Evolutionary conservation across 768 basidiomycete species (phyloP).

Genomic region (Vararia minispora): DNA sequence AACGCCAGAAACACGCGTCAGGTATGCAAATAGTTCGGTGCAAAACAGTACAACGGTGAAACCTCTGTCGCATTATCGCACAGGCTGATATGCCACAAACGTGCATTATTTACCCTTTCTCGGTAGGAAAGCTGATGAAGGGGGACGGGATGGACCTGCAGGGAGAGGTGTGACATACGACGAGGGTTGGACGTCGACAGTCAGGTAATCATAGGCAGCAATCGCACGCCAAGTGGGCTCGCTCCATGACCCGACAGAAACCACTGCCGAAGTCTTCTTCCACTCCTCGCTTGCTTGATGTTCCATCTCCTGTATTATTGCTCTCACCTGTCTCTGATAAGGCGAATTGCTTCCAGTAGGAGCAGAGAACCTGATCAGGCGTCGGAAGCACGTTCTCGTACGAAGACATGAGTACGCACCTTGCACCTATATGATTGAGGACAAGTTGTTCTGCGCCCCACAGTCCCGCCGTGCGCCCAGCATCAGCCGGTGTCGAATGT

Average conservation of each 20-base stretch:
- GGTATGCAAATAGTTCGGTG: no score
- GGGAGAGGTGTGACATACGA: no score
- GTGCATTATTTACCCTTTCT: no score
- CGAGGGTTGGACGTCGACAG: no score
- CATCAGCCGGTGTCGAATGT: constrained; percentile 72
- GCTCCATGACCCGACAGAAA: background rate
- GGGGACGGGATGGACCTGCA: no score
- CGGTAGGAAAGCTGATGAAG: no score
- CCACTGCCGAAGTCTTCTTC: constrained; percentile 22
- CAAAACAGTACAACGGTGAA: no score
- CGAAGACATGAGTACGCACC: constrained; percentile 29
- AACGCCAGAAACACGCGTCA: no score
- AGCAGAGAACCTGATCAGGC: constrained; percentile 36
- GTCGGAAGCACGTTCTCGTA: background rate
- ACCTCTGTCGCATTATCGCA: no score
- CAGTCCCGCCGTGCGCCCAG: constrained; percentile 58
- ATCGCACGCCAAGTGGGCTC: constrained; percentile 1
- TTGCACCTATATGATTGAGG: constrained; percentile 68
- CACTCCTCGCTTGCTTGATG: constrained; percentile 52
- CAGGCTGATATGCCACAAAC: no score
- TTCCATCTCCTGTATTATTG: constrained; percentile 50
- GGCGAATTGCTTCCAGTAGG: constrained; percentile 24
- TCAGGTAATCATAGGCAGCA: constrained; percentile 16
- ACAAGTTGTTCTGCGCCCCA: constrained; percentile 51
- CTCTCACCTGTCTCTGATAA: constrained; percentile 23